Evolutionary conservation across 169 alveolate genomes (phyloP).

Genomic region (Cytauxzoon felis): DNA sequence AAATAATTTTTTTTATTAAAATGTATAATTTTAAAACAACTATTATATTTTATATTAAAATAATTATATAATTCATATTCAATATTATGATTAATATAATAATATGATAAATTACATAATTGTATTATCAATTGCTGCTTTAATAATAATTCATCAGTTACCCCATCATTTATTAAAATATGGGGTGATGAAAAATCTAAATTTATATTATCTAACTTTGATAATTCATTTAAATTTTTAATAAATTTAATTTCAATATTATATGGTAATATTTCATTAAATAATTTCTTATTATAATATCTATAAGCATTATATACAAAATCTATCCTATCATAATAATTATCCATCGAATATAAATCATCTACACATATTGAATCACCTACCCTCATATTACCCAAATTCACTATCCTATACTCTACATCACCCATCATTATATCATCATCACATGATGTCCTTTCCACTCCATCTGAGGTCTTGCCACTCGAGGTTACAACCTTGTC

Average conservation of each 20-base stretch:
- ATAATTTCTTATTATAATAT: constrained; percentile 36
- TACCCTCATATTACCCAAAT: too few relatives aligned
- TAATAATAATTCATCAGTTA: constrained; percentile 13
- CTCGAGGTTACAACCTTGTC: too few relatives aligned
- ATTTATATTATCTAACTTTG: constrained; percentile 2
- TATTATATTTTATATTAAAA: constrained; percentile 11
- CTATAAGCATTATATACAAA: constrained; percentile 14
- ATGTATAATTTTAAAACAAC: constrained; percentile 31
- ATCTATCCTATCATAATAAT: constrained; percentile 3
- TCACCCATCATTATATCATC: too few relatives aligned
- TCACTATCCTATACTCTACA: too few relatives aligned
- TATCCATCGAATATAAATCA: too few relatives aligned
- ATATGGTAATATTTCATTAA: constrained; percentile 29
- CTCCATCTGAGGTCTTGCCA: too few relatives aligned
- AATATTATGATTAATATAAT: constrained; percentile 15
- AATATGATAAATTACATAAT: constrained; percentile 32
- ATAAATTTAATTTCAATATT: constrained; percentile 15
- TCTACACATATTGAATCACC: too few relatives aligned
- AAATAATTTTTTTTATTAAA: constrained; percentile 14
- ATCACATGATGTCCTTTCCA: too few relatives aligned
- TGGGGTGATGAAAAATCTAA: constrained; percentile 10
- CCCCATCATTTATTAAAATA: constrained; percentile 11
- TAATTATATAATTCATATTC: constrained; percentile 26
- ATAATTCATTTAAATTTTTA: constrained; percentile 28
- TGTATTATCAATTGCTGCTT: constrained; percentile 39